These are phyloP conservation scores for Solanum dulcamara DNA, from an alignment of 257 asterid species.

Conservation along the genomic window DNA sequence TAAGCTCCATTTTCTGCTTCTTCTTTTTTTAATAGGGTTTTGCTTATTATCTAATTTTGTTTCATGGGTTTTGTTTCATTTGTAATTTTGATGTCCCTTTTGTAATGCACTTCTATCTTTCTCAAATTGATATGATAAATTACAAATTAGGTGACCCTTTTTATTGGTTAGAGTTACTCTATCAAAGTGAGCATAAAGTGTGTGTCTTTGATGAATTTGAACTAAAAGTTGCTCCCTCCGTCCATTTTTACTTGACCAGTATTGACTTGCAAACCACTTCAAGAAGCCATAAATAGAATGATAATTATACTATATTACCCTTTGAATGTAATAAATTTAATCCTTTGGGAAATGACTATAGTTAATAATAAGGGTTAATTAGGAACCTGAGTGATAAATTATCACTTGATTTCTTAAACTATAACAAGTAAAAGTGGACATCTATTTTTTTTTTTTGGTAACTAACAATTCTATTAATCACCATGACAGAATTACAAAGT, in stretches of 20 bases:
- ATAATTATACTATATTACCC: too few species aligned
- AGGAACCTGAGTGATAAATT: neutral
- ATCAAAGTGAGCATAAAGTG: neutral
- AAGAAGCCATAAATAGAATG: too few species aligned
- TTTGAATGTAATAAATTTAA: neutral
- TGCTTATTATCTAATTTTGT: neutral
- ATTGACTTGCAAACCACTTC: too few species aligned
- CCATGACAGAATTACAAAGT: neutral
- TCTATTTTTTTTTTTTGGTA: neutral
- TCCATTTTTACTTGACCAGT: neutral
- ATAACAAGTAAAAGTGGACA: too few species aligned
- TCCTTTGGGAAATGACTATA: neutral
- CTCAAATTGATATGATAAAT: neutral
- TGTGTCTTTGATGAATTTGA: neutral
- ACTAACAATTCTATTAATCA: neutral
- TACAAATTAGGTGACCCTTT: neutral
- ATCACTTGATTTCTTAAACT: neutral
- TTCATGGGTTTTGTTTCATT: neutral
- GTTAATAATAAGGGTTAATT: neutral
- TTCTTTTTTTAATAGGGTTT: neutral
- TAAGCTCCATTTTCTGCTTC: neutral
- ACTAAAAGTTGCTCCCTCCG: neutral
- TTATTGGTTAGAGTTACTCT: neutral
- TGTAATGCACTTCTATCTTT: neutral
- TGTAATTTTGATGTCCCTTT: neutral